Evolutionary conservation across 2,329 filamentous ascomycete genomes (phyloP).

Genomic region (Alternaria angustiovoidea): DNA sequence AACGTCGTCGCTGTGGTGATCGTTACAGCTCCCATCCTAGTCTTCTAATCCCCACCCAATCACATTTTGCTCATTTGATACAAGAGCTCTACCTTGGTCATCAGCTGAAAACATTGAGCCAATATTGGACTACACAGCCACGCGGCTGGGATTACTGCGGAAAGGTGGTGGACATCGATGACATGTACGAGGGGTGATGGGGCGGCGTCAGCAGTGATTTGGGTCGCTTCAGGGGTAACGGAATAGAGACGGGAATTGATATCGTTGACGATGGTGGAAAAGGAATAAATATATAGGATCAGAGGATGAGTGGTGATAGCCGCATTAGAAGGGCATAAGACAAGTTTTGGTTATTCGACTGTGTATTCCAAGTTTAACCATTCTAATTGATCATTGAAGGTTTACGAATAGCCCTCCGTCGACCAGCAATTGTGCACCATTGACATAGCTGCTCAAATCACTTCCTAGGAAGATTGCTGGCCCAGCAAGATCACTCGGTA

Average conservation of each 20-base stretch:
- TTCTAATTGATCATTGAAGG: constrained; percentile 52
- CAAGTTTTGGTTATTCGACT: neutral
- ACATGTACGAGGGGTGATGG: neutral
- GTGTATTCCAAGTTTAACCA: neutral
- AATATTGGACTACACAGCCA: neutral
- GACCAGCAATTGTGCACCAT: constrained; percentile 82
- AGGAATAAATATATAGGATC: neutral
- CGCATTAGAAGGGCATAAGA: neutral
- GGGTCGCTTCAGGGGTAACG: neutral
- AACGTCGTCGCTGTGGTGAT: no score
- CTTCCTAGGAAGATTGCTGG: constrained; percentile 86
- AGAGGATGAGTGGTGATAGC: neutral
- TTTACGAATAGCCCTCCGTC: constrained; percentile 93
- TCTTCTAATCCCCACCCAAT: neutral
- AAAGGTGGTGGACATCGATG: neutral
- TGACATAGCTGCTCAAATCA: constrained; percentile 67
- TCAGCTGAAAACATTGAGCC: neutral
- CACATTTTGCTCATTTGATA: neutral
- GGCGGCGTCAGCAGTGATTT: neutral
- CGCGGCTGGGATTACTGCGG: neutral
- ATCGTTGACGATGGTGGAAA: neutral
- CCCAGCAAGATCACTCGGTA: constrained; percentile 75
- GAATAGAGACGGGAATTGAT: neutral
- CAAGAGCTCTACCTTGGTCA: neutral
- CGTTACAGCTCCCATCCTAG: neutral